A percentile compares a stretch with the other conserved stretches of the same genome.
These are phyloP conservation scores for Boletus barrowsii DNA, from an alignment of 768 basidiomycete species.

Conservation along the genomic window DNA sequence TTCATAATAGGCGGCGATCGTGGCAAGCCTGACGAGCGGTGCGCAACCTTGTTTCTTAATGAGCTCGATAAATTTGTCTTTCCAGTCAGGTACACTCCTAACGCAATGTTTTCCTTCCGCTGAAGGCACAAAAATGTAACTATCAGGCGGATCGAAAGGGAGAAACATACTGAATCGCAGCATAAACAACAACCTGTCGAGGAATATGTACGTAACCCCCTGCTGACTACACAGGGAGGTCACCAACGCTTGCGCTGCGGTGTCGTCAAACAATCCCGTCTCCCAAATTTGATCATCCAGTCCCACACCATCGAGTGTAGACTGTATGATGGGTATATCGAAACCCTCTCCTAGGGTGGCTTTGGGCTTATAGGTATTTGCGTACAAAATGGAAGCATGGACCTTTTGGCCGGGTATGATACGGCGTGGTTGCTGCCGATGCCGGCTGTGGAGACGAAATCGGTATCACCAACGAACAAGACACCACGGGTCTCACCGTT, in stretches of 20 bases:
- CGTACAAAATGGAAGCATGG: conserved; percentile 23
- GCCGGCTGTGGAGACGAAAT: conserved; percentile 7
- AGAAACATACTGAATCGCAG: conserved; percentile 18
- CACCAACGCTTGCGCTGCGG: conserved; percentile 12
- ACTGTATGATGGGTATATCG: conserved; percentile 14
- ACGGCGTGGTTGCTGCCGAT: conserved; percentile 22
- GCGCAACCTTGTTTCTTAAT: conserved; percentile 10
- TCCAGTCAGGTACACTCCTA: conserved; percentile 14
- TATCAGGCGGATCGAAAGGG: neutral
- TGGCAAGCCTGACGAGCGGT: conserved; percentile 18
- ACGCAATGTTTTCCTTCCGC: conserved; percentile 21
- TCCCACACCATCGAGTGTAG: neutral
- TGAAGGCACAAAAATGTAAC: neutral
- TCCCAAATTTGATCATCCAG: conserved; percentile 18
- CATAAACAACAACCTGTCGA: conserved; percentile 14
- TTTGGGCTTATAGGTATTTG: conserved; percentile 18
- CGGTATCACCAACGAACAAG: neutral
- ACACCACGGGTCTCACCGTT: conserved; percentile 8
- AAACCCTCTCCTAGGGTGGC: conserved; percentile 23
- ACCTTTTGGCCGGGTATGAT: conserved; percentile 28
- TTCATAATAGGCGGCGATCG: conserved; percentile 23
- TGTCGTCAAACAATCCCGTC: conserved; percentile 18
- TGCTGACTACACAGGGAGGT: conserved; percentile 7
- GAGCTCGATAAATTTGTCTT: conserved; percentile 5
- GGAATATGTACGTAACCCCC: conserved; percentile 6